phyloP scores from a whole-genome alignment of 768 basidiomycete genomes.

The Lentinula sp. region DNA sequence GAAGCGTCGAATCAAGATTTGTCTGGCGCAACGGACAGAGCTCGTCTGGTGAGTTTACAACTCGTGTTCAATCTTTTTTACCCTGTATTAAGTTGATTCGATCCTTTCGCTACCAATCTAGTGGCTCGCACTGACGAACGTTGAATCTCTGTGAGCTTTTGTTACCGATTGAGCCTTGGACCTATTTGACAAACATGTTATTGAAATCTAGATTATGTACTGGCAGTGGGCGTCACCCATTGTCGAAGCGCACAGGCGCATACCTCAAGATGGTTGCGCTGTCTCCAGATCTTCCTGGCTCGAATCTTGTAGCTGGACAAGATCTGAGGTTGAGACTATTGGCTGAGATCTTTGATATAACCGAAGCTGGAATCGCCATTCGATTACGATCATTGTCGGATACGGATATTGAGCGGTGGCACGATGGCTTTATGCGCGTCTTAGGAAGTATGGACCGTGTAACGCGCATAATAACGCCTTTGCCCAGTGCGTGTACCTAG shows the following conservation, averaged over 20 bases:
- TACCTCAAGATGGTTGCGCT: constrained; percentile 21
- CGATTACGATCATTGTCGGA: constrained; percentile 17
- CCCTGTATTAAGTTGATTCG: background rate
- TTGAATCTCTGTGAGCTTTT: constrained; percentile 26
- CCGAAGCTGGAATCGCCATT: constrained; percentile 21
- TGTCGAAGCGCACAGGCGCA: constrained; percentile 21
- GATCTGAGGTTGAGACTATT: constrained; percentile 27
- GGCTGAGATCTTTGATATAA: constrained; percentile 20
- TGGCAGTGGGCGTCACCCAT: constrained; percentile 28
- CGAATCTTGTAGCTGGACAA: constrained; percentile 16
- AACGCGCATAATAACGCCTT: constrained; percentile 5
- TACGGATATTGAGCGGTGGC: constrained; percentile 16
- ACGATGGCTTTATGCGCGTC: background rate
- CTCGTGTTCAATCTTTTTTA: background rate
- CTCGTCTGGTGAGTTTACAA: constrained; percentile 25
- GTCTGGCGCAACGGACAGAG: constrained; percentile 25
- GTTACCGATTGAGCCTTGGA: background rate
- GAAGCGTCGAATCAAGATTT: constrained; percentile 18
- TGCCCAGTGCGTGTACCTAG: constrained; percentile 4
- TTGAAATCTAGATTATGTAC: constrained; percentile 24
- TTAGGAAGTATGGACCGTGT: constrained; percentile 20
- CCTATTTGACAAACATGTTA: constrained; percentile 12
- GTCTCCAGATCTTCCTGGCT: constrained; percentile 18
- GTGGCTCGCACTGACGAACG: constrained; percentile 28
- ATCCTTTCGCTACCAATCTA: constrained; percentile 12